Evolutionary conservation across 2,329 filamentous ascomycete genomes (phyloP), one percentile per base, ranked within the genome.

Genomic region (Karstenula rhodostoma): DNA sequence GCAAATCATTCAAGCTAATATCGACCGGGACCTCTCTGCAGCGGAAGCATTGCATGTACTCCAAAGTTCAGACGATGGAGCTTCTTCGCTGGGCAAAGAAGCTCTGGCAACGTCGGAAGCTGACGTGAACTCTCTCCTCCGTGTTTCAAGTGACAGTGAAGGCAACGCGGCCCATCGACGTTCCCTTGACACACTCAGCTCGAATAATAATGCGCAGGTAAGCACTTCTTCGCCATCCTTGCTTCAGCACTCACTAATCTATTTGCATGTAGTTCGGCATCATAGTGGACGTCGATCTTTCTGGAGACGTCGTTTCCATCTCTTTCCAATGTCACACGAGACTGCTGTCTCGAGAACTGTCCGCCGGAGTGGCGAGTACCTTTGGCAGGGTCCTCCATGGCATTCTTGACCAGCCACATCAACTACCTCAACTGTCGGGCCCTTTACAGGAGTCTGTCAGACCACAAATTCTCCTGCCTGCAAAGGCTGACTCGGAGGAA

Each of bases 351-450:
- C 25, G 8, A 22, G 35, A 32, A 4, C 2, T 15, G 37, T 37
- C 40, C 3, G 29, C 25, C 4, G 42, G 51, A 8, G 9, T 54
- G 19, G 51, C 51, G 17, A 54, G 51, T 46, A 27, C 51, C 23
- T 54, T 54, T 13, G 51, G 37, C 19, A 54, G 51, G 44, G 22
- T n/a, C 9, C n/a, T 54, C 17, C 51, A 44, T 44, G 15, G 10
- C 1, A 54, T 54, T 19, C 8, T 54, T n/a, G 51, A 54, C 10
- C 48, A 51, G 12, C 32, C 48, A 17, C 51, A 54, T n/a, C 37
- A 7, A 37, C 12, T 54, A n/a, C 37, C 37, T 10, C 25, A 29
- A 22, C 23, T 46, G 17, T 13, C 32, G 37, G 23, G 32, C 23
- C 51, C 27, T n/a, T 4, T 19, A 12, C 42, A 54, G 32, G 51